Evolutionary conservation across 2,329 filamentous ascomycete genomes (phyloP).

Genomic region (Paraphaeosphaeria sporulosa): DNA sequence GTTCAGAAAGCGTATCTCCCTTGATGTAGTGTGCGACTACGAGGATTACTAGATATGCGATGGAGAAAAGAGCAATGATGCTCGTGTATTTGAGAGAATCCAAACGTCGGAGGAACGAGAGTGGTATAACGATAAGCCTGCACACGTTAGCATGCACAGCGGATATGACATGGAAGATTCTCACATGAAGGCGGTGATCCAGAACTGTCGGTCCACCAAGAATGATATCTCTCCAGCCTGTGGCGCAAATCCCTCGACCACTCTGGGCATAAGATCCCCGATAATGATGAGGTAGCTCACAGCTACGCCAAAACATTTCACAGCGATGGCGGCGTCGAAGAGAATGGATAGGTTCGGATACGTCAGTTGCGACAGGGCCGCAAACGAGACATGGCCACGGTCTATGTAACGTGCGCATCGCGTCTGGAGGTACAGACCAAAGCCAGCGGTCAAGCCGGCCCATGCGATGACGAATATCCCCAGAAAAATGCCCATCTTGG

Average conservation of each 20-base stretch:
- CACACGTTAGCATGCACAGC: conserved; percentile 19
- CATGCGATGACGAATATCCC: conserved; percentile 86
- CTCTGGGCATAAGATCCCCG: conserved; percentile 96
- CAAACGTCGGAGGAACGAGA: conserved; percentile 88
- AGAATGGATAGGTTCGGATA: conserved; percentile 95
- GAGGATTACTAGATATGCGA: conserved; percentile 90
- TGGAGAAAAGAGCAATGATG: conserved; percentile 87
- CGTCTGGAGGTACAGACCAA: conserved; percentile 93
- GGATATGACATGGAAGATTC: conserved; percentile 22
- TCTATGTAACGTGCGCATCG: conserved; percentile 94
- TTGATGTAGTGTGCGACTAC: conserved; percentile 90
- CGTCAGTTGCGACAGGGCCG: conserved; percentile 94
- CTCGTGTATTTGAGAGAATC: conserved; percentile 99
- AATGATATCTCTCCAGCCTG: conserved; percentile 71
- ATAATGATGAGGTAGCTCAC: conserved; percentile 99
- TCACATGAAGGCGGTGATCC: conserved; percentile 96
- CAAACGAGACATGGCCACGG: conserved; percentile 87
- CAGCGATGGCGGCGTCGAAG: conserved; percentile 93
- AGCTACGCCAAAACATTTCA: conserved; percentile 97
- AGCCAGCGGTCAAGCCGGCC: conserved; percentile 87
- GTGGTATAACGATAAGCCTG: conserved; percentile 88
- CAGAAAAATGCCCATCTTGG: conserved; percentile 91
- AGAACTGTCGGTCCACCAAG: conserved; percentile 89
- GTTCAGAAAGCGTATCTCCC: conserved; percentile 76
- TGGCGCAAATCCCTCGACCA: conserved; percentile 80